Conservation (phyloP, 345 rosid species). For the Eucalyptus sideroxylon region DNA sequence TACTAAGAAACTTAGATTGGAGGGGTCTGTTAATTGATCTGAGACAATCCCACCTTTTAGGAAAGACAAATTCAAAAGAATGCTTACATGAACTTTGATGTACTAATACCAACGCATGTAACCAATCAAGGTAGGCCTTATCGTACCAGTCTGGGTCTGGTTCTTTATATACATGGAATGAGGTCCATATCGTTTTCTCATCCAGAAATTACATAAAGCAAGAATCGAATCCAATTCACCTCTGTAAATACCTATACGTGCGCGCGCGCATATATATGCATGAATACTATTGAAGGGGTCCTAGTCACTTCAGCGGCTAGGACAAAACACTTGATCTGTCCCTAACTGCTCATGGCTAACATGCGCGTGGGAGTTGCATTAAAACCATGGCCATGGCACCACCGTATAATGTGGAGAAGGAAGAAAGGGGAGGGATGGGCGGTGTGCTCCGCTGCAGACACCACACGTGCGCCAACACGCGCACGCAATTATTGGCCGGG, state of each 20-base stretch:
- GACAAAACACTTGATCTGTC: not conserved
- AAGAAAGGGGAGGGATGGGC: not conserved
- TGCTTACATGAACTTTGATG: not conserved
- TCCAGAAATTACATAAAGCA: not conserved
- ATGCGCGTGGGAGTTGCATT: not conserved
- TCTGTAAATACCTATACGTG: accelerated
- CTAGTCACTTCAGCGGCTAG: not conserved
- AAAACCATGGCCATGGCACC: not conserved
- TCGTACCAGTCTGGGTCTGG: accelerated
- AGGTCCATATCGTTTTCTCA: accelerated
- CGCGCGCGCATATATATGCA: accelerated
- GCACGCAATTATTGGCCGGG: constrained; percentile 7
- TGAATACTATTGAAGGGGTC: not conserved
- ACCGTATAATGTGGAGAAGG: not conserved
- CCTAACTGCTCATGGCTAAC: not conserved
- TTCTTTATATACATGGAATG: accelerated
- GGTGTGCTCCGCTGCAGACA: not conserved
- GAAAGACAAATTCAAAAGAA: not conserved
- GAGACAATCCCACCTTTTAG: not conserved
- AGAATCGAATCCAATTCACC: not conserved
- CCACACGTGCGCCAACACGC: constrained; percentile 34
- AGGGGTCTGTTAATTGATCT: not conserved
- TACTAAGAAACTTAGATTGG: accelerated
- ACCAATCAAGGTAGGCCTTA: accelerated
- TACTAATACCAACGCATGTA: not conserved